A percentile compares a stretch with the other conserved stretches of the same genome.
Conservation (phyloP, 305 asterid species). For the Rubia peregrina region DNA sequence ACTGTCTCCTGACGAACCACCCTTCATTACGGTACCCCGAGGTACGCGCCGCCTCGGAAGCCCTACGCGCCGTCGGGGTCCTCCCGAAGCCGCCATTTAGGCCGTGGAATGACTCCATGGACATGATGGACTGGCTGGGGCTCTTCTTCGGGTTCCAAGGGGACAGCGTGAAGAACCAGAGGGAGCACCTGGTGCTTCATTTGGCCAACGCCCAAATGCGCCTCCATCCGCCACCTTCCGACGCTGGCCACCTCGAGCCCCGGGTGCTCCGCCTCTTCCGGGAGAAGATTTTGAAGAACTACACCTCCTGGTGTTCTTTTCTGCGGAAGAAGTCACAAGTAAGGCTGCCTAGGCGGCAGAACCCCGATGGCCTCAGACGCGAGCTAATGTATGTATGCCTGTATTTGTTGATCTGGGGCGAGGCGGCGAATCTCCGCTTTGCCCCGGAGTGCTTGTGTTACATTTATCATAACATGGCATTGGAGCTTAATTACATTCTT, state of each 20-base stretch:
- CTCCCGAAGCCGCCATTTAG: conserved; percentile 71
- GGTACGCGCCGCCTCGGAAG: conserved; percentile 79
- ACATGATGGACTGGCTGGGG: conserved; percentile 88
- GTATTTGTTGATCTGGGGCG: conserved; percentile 83
- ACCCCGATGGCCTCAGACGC: conserved; percentile 53
- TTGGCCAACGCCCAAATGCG: conserved; percentile 91
- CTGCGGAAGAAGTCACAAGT: conserved; percentile 62
- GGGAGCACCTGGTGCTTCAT: conserved; percentile 89
- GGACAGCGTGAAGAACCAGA: conserved; percentile 84
- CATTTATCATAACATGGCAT: conserved; percentile 80
- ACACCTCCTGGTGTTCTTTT: conserved; percentile 82
- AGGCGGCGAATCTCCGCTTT: conserved; percentile 76
- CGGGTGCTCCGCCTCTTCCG: conserved; percentile 66
- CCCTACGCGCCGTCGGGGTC: conserved; percentile 56
- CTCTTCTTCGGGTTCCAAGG: conserved; percentile 82
- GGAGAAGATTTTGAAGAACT: conserved; percentile 61
- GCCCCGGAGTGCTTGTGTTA: conserved; percentile 86
- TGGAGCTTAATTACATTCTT: conserved; percentile 72
- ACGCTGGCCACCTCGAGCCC: conserved; percentile 57
- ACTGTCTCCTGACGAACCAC: conserved; percentile 62
- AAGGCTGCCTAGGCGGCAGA: conserved; percentile 56
- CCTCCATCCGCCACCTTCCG: conserved; percentile 51
- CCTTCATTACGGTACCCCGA: conserved; percentile 78
- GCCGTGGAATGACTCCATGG: conserved; percentile 57
- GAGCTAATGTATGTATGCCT: conserved; percentile 81